These are phyloP conservation scores for Nicotiana knightiana DNA, from an alignment of 257 asterid genomes.

Conservation along the genomic window DNA sequence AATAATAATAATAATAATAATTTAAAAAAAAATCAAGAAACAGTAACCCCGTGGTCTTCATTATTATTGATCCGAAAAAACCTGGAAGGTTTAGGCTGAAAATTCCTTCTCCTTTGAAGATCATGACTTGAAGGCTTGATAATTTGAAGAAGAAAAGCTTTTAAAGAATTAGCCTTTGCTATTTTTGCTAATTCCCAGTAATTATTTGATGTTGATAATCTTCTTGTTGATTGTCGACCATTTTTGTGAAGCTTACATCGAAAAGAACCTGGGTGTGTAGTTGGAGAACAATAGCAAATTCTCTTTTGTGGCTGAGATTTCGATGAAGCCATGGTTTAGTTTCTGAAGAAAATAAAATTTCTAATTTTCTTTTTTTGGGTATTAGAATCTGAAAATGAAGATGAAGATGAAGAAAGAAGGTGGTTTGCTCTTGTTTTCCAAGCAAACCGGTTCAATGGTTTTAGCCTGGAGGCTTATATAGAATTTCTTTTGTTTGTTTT, in stretches of 20 bases:
- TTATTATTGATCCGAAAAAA: not conserved
- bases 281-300: conserved; percentile 11
- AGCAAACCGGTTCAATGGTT: not conserved
- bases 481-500: not conserved
- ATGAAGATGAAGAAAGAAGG: not conserved
- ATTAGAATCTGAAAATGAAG: not conserved
- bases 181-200: conserved; percentile 11
- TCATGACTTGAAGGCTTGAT: conserved; percentile 16
- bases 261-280: conserved; percentile 11
- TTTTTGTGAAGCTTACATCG: conserved; percentile 11
- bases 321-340: conserved; percentile 11
- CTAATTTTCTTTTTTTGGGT: not conserved
- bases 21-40: not conserved
- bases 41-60: not conserved
- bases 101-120: conserved; percentile 13
- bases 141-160: conserved; percentile 8
- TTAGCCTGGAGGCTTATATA: not conserved
- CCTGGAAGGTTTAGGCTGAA: conserved; percentile 13
- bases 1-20: not conserved
- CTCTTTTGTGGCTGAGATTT: not conserved
- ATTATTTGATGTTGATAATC: not conserved
- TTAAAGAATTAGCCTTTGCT: conserved; percentile 10
- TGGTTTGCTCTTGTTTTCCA: not conserved
- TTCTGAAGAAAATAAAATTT: not conserved
- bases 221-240: not conserved